These are phyloP conservation scores for Gnaphalium uliginosum DNA, from an alignment of 129 eudicot species.

Conservation along the genomic window DNA sequence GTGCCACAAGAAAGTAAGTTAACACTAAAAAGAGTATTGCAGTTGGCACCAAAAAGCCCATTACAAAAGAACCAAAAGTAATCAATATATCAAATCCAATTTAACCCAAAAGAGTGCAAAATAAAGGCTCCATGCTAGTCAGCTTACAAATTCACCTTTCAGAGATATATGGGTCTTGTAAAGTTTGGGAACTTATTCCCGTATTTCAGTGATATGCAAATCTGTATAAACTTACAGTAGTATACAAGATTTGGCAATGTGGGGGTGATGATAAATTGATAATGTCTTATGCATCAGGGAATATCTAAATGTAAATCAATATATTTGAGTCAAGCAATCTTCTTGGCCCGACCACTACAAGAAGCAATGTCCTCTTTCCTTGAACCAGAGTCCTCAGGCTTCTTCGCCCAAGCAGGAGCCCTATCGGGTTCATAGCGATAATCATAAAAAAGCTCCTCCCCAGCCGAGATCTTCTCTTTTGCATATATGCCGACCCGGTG, in stretches of 20 bases:
- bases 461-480: constrained; percentile 67
- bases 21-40: neutral
- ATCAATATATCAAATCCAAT: neutral
- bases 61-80: neutral
- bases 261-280: neutral
- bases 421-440: constrained; percentile 78
- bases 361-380: constrained; percentile 53
- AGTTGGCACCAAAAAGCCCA: neutral
- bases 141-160: neutral
- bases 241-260: constrained; percentile 7
- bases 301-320: neutral
- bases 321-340: constrained; percentile 45
- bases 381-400: constrained; percentile 62
- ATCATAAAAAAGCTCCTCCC: constrained; percentile 84
- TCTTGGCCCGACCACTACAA: constrained; percentile 74
- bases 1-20: neutral
- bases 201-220: constrained; percentile 7
- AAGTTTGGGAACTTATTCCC: neutral
- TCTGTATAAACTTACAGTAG: neutral
- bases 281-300: neutral
- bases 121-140: neutral
- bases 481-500: constrained; percentile 93
- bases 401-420: constrained; percentile 91
- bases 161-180: neutral
- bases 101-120: neutral